Evolutionary conservation across 169 alveolate species (phyloP), one percentile per base, ranked within the genome.

Genomic region (Plasmodium gonderi): DNA sequence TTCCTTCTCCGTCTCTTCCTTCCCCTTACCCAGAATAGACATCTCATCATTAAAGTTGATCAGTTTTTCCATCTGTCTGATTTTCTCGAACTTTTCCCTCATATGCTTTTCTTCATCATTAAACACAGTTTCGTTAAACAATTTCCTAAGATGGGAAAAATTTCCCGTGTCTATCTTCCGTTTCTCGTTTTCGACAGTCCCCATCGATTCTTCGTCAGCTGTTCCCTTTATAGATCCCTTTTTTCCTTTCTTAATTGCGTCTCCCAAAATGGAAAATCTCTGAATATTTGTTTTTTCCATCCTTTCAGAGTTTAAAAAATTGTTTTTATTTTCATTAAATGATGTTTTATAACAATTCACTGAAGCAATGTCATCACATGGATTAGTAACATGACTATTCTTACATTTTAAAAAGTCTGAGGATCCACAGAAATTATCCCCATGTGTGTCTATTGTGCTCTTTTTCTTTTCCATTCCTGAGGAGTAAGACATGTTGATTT

Each of bases 51-150:
- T 51, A 33, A 40, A 74, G 17, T 38, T 47, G 68, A 85, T 74
- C 33, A 74, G 12, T 23, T 75, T 85, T 45, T 64, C 78, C 44
- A 85, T 74, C n/a, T 49, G 44, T 85, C 68, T 75, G 33, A 85
- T 33, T 85, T 85, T 40, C 49, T 74, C 80, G 45, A 85, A 85
- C 14, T 44, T 72, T n/a, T 85, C 92, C 31, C 79, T 85, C 14
- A 85, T 85, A 44, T 42, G 64, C 45, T 74, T 74, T 75, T 85
- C 92, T 4, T 74, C 89, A 51, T 12, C 64, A 26, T 14, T 33
- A 17, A 85, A 74, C 31, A 44, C 17, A 3, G n/a, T 38, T 77
- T 85, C 85, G 40, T 85, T 85, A 51, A 85, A 85, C 20, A 75
- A 65, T 17, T 36, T 65, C 5, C 14, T 80, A 26, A 64, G 11